Percentiles rank a stretch among this genome's conserved stretches.
phyloP scores from a whole-genome alignment of 169 alveolate genomes.

The Theileria parva region DNA sequence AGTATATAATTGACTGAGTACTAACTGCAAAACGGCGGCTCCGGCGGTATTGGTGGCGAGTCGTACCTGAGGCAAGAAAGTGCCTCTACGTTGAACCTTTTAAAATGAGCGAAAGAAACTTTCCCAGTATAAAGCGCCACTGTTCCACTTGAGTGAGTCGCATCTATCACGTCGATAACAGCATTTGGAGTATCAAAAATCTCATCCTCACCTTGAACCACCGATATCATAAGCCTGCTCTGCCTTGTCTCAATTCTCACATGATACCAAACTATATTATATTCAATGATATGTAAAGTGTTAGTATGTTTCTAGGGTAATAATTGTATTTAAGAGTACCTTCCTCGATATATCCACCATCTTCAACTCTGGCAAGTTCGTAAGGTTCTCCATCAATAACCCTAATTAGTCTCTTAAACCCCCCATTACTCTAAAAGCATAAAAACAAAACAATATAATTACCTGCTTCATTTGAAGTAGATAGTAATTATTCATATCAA shows the following conservation, averaged over 20 bases:
- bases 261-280: constrained; percentile 75
- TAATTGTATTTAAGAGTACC: constrained; percentile 15
- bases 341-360: constrained; percentile 64
- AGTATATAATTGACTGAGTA: constrained; percentile 13
- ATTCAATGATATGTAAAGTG: constrained; percentile 33
- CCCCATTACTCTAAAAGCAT: constrained; percentile 58
- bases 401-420: constrained; percentile 80
- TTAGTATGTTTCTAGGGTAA: constrained; percentile 42
- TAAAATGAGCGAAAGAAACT: constrained; percentile 73
- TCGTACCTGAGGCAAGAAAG: constrained; percentile 76
- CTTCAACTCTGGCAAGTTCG: constrained; percentile 80
- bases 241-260: constrained; percentile 76
- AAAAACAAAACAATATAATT: neutral
- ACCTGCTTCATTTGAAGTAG: constrained; percentile 61
- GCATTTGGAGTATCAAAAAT: constrained; percentile 69
- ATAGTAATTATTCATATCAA: constrained; percentile 57
- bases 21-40: constrained; percentile 79
- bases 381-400: constrained; percentile 81
- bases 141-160: constrained; percentile 76
- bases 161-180: constrained; percentile 76
- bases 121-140: constrained; percentile 79
- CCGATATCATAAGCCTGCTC: constrained; percentile 60
- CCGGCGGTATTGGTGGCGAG: constrained; percentile 66
- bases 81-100: constrained; percentile 71
- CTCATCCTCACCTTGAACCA: constrained; percentile 62